Base-by-base conservation (phyloP, 345 rosid species). In the Aurinia saxatilis region DNA sequence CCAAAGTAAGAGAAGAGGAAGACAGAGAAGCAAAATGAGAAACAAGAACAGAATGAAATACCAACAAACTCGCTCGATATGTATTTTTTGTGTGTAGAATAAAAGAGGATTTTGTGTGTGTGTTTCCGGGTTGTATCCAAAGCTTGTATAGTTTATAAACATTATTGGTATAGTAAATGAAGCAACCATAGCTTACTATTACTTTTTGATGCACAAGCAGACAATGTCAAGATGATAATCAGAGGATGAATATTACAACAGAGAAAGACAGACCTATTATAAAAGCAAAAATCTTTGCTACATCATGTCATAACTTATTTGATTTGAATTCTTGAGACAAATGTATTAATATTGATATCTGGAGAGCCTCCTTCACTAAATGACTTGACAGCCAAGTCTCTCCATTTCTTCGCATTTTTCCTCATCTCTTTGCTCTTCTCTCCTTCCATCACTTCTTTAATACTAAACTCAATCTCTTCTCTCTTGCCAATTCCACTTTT, bases 361-460 rank as follows among this genome's bases (percentile, higher is more conserved):
- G 90, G 71, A 30, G 80, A 75, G 18, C 90, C 90, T 11, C 80
- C 86, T 64, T 75, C 71, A 39, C 67, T 50, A 15, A 79, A 73
- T 29, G 86, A 76, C 55, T 65, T 63, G 10, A 39, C 46, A n/a
- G 84, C 86, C 51, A 78, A 62, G 14, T 75, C 60, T 63, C 77
- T 81, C 84, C 81, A 81, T 63, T 74, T 84, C 23, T 1, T 29
- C 0, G 78, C 82, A 6, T 81, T 81, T 35, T 63, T 42, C 36
- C 55, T 69, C 72, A 79, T 74, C 58, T 56, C 83, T 37, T 48
- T 68, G 15, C 77, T 65, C n/a, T 56, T 70, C 36, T 79, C 82
- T 7, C 80, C 75, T 41, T 75, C 81, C 81, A 82, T 85, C 25
- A 81, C 86, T 71, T 73, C 70, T 60, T 54, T 76, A 5, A 85